Conservation (phyloP, 352 stramenopile genomes). For the Globisporangium radiosum region DNA sequence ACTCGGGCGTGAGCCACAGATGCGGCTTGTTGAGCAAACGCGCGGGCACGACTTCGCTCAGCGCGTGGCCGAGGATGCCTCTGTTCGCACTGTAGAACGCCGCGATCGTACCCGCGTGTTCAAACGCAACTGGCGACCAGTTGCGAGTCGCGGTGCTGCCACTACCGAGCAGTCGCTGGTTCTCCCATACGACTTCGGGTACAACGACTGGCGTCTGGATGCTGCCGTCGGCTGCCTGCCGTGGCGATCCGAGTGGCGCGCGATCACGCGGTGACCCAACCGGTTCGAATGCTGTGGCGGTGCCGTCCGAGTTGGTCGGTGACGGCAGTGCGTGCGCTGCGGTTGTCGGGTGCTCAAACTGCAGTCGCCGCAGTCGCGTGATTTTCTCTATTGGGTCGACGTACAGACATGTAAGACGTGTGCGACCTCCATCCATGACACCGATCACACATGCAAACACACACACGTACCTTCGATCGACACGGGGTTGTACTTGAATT, state of each 20-base stretch:
- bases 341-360: constrained; percentile 23
- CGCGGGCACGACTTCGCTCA: constrained; percentile 57
- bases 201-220: constrained; percentile 30
- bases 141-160: constrained; percentile 3
- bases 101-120: constrained; percentile 31
- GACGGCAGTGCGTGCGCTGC: constrained; percentile 5
- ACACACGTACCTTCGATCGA: constrained; percentile 42
- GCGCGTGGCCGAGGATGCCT: constrained; percentile 39
- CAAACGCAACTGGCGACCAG: constrained; percentile 35
- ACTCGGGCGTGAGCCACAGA: constrained; percentile 58
- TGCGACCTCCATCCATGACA: no score
- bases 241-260: constrained; percentile 1
- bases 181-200: constrained; percentile 47
- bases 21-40: constrained; percentile 65
- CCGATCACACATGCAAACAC: background rate
- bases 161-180: constrained; percentile 19
- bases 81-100: constrained; percentile 63
- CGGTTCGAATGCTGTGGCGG: constrained; percentile 8
- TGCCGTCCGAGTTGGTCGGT: constrained; percentile 17
- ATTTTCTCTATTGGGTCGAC: constrained; percentile 32
- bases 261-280: constrained; percentile 7
- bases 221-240: background rate
- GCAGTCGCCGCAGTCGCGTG: constrained; percentile 33
- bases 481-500: constrained; percentile 50
- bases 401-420: background rate